Evolutionary conservation across 169 alveolate species (phyloP).

Genomic region (Besnoitia besnoiti): DNA sequence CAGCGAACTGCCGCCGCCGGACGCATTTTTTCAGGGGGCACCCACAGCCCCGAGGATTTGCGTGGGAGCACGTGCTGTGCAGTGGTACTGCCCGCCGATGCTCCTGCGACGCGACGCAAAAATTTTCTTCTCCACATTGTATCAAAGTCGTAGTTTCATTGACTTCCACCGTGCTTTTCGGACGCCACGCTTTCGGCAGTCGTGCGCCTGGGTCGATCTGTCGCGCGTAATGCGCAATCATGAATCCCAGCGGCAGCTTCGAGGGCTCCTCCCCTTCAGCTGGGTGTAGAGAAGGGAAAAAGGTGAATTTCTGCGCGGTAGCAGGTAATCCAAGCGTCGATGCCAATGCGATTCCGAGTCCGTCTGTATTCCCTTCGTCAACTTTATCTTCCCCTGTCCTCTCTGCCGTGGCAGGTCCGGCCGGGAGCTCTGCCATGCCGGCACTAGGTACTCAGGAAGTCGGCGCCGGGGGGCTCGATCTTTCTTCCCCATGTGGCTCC

Average conservation of each 20-base stretch:
- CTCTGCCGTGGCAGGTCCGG: background rate
- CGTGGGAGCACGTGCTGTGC: background rate
- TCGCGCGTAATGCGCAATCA: constrained; percentile 7
- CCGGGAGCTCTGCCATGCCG: background rate
- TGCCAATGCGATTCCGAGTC: background rate
- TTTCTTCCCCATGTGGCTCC: background rate
- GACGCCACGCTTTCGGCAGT: background rate
- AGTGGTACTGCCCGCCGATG: background rate
- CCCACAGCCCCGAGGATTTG: background rate
- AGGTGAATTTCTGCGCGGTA: background rate
- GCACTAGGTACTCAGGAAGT: background rate
- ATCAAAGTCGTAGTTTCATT: background rate
- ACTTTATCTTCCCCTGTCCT: background rate
- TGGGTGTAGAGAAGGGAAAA: constrained; percentile 15
- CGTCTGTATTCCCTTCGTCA: background rate
- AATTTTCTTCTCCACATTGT: too few species aligned
- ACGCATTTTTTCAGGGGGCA: background rate
- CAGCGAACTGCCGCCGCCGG: background rate
- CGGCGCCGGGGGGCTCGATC: background rate
- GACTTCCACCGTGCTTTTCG: background rate
- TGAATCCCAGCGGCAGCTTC: constrained; percentile 2
- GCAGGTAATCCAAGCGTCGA: background rate
- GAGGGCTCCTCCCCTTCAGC: background rate
- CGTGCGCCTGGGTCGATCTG: background rate
- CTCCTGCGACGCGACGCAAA: background rate